Conservation (phyloP, 73 alveolate genomes). For the Urostyla sp. region DNA sequence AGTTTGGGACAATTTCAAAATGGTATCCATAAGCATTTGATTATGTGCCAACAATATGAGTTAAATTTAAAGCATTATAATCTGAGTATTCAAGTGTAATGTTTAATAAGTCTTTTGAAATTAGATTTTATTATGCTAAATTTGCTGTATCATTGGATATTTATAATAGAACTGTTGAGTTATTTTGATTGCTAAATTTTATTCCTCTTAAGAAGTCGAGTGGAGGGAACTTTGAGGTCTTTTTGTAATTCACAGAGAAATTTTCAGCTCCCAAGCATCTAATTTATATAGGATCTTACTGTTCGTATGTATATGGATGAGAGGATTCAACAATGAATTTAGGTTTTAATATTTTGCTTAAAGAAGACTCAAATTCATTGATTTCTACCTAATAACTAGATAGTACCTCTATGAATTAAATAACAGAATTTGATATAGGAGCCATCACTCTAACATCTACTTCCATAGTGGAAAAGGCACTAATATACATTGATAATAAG, state of each 20-base stretch:
- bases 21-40: conserved; percentile 36
- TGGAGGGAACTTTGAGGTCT: conserved; percentile 34
- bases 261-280: conserved; percentile 50
- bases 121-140: neutral
- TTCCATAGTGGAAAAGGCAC: conserved; percentile 54
- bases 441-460: conserved; percentile 51
- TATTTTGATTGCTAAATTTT: conserved; percentile 11
- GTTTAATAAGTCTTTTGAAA: conserved; percentile 14
- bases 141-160: conserved; percentile 35
- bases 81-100: conserved; percentile 33
- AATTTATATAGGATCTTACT: neutral
- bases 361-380: conserved; percentile 12
- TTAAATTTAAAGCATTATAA: conserved; percentile 14
- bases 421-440: conserved; percentile 41
- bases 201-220: conserved; percentile 43
- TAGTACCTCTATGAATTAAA: conserved; percentile 19
- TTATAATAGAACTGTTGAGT: neutral
- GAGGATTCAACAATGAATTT: conserved; percentile 45
- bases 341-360: conserved; percentile 37
- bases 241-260: neutral
- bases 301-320: conserved; percentile 30
- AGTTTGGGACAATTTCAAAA: conserved; percentile 25
- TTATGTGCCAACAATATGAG: conserved; percentile 26
- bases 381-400: conserved; percentile 21
- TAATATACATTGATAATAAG: conserved; percentile 8